These are phyloP conservation scores for Xylaria acuta DNA, from an alignment of 495 filamentous ascomycete species.

Conservation along the genomic window DNA sequence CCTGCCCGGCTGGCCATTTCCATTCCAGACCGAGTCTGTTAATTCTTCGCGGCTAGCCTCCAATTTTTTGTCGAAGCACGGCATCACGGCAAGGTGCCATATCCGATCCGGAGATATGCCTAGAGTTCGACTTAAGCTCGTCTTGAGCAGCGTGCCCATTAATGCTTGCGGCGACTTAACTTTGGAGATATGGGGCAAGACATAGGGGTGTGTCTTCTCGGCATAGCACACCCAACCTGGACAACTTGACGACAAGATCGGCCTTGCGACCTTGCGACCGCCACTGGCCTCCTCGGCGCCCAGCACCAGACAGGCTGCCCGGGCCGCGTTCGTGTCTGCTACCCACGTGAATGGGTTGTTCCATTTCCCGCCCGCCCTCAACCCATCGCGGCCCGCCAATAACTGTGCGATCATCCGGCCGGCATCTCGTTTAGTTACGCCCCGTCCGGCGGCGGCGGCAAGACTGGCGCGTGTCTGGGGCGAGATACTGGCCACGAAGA, in stretches of 20 bases:
- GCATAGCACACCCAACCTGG: conserved; percentile 99
- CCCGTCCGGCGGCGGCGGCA: conserved; percentile 80
- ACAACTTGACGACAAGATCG: conserved; percentile 88
- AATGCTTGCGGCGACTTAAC: conserved; percentile 95
- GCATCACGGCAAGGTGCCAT: conserved; percentile 96
- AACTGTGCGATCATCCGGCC: conserved; percentile 84
- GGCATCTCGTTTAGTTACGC: conserved; percentile 73
- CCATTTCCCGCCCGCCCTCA: conserved; percentile 70
- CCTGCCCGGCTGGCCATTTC: conserved; percentile 48
- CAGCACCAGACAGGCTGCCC: conserved; percentile 77
- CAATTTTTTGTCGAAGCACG: conserved; percentile 98
- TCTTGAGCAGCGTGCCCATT: conserved; percentile 87
- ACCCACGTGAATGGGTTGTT: conserved; percentile 84
- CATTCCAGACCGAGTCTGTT: conserved; percentile 77
- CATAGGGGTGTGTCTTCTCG: conserved; percentile 93
- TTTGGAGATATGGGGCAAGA: conserved; percentile 87
- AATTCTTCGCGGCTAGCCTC: conserved; percentile 93
- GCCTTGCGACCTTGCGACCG: conserved; percentile 53
- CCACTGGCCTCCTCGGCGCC: conserved; percentile 77
- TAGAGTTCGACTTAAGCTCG: conserved; percentile 71
- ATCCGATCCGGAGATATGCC: conserved; percentile 78
- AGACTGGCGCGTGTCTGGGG: conserved; percentile 88
- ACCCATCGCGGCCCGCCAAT: conserved; percentile 70
- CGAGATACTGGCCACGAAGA: conserved; percentile 90
- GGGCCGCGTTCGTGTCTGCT: conserved; percentile 81